Evolutionary conservation across 495 filamentous ascomycete genomes (phyloP), one percentile per base, ranked within the genome.

Genomic region (Acidiella bohemica): DNA sequence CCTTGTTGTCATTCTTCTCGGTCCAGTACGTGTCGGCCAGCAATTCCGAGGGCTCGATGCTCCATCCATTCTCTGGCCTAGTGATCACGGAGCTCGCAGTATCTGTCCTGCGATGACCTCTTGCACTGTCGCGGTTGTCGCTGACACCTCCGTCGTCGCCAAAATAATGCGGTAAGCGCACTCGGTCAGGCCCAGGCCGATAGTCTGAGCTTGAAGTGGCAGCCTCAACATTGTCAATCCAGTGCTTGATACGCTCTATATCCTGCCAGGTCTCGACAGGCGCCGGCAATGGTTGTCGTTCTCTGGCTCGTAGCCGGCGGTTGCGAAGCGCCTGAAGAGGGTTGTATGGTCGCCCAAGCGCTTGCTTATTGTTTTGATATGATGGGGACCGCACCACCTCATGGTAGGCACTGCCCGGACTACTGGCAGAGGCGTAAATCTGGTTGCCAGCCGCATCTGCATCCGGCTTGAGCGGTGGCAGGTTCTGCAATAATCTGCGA

Each of bases 311-410:
- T 4, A 87, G 67, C 46, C 83, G 80, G 17, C 86, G 70, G 51
- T 95, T 93, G 14, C 87, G 75, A 34, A 93, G 78, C 49, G 76
- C 78, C 53, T 95, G 87, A 17, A 95, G 65, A 4, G 85, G 87
- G 55, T 95, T 88, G 50, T 93, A 93, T 1, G 55, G 50, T 34
- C 86, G 72, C 19, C 76, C 74, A 25, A 75, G 49, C 13, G 39
- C 52, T 27, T 55, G 47, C 20, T 46, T 47, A 9, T 49, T 44
- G 21, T 44, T 39, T 11, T 30, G 25, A 36, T 51, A 35, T 5
- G 59, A 59, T 3, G 44, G 41, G 6, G 42, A 28, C 4, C 57
- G 49, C 9, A 37, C 42, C 6, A 62, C 38, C n/a, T 61, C 27
- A 4, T 47, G 50, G 29, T 49, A 23, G 1, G 50, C 30, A 30